These are phyloP conservation scores for Fusarium falciforme DNA, from an alignment of 2,329 filamentous ascomycete species.

Conservation along the genomic window DNA sequence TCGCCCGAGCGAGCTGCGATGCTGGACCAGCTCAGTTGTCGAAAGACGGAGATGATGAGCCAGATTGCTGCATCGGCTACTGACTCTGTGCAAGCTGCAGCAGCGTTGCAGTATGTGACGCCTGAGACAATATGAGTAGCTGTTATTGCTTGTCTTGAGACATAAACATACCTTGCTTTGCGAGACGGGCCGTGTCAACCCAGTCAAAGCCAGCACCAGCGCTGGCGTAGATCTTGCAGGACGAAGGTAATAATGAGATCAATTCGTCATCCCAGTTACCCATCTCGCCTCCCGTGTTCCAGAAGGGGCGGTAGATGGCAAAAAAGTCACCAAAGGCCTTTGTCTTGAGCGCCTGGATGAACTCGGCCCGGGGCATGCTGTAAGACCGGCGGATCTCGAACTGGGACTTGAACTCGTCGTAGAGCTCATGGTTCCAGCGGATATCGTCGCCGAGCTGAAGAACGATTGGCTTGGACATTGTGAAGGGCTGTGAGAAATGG, in stretches of 20 bases:
- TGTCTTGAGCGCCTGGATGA: conserved; percentile 39
- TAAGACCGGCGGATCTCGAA: conserved; percentile 42
- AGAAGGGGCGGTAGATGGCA: conserved; percentile 43
- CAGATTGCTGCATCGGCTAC: conserved; percentile 43
- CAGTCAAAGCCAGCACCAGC: conserved; percentile 44
- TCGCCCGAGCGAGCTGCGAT: conserved; percentile 41
- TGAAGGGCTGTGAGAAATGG: not conserved
- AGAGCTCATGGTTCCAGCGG: conserved; percentile 43
- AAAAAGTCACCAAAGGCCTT: conserved; percentile 41
- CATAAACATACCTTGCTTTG: conserved; percentile 30
- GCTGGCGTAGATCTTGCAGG: conserved; percentile 43
- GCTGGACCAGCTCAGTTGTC: conserved; percentile 41
- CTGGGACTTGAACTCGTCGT: conserved; percentile 35
- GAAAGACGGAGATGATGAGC: conserved; percentile 45
- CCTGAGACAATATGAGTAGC: conserved; percentile 8
- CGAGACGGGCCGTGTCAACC: conserved; percentile 40
- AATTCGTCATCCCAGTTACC: conserved; percentile 45
- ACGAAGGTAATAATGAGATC: conserved; percentile 32
- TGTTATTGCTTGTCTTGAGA: accelerated
- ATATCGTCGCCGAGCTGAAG: conserved; percentile 45
- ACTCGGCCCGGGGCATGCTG: conserved; percentile 42
- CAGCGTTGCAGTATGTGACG: conserved; percentile 43
- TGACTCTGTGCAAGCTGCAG: conserved; percentile 43
- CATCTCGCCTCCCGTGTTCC: conserved; percentile 45
- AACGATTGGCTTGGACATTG: conserved; percentile 43